Evolutionary conservation across 345 rosid species (phyloP).

Genomic region (Populus simonii): DNA sequence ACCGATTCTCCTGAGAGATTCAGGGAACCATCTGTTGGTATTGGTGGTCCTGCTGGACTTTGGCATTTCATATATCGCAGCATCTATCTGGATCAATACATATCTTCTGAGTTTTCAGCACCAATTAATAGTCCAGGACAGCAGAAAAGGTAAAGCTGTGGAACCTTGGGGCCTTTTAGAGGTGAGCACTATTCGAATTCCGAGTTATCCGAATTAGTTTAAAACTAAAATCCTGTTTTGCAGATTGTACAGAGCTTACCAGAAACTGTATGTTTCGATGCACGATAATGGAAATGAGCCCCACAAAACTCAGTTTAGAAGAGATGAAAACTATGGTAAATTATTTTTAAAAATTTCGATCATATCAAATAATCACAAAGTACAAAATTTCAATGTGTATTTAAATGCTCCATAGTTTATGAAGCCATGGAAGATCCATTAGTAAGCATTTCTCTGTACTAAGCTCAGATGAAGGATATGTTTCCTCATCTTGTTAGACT

Average conservation of each 20-base stretch:
- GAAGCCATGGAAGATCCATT: background rate
- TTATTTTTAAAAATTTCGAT: background rate
- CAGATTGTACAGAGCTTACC: conserved; percentile 96
- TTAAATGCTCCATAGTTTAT: background rate
- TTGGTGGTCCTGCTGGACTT: conserved; percentile 92
- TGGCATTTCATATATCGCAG: conserved; percentile 99
- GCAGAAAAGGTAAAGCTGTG: conserved; percentile 65
- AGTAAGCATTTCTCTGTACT: background rate
- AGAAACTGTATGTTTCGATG: conserved; percentile 82
- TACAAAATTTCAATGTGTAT: background rate
- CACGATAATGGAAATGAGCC: conserved; percentile 78
- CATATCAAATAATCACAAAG: background rate
- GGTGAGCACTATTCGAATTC: no score
- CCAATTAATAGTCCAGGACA: conserved; percentile 70
- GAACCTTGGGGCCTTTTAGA: background rate
- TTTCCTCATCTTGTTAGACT: background rate
- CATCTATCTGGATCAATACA: conserved; percentile 87
- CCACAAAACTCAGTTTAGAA: conserved; percentile 95
- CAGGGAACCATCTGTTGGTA: conserved; percentile 54
- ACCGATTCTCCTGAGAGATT: conserved; percentile 49
- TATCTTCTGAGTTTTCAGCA: conserved; percentile 82
- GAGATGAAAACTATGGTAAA: conserved; percentile 87
- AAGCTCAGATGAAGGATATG: background rate
- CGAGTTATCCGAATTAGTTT: background rate
- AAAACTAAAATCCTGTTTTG: conserved; percentile 24